A percentile compares a stretch with the other conserved stretches of the same genome.
Conservation (phyloP, 108 stramenopile species). For the Mediolabrus comicus region DNA sequence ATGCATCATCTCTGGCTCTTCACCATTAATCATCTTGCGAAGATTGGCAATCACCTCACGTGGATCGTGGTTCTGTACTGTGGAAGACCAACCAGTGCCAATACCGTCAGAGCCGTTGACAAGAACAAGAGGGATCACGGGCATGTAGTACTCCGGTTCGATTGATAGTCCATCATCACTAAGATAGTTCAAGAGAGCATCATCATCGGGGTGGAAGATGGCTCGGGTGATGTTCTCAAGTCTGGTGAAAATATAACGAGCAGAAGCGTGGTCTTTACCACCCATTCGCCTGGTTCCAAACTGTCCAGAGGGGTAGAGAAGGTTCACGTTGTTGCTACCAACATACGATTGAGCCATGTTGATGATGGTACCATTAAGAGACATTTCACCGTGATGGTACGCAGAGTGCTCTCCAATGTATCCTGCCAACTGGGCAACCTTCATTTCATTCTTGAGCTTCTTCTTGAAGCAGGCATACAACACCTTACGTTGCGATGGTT, state of each 20-base stretch:
- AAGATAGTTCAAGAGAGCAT: slow-evolving; percentile 90
- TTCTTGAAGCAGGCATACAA: slow-evolving; percentile 98
- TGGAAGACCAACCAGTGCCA: slow-evolving; percentile 96
- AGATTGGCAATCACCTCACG: slow-evolving; percentile 90
- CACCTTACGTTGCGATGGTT: slow-evolving; percentile 99
- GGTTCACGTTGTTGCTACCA: slow-evolving; percentile 98
- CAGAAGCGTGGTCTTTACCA: slow-evolving; percentile 93
- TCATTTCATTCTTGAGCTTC: slow-evolving; percentile 96
- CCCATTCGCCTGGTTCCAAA: slow-evolving; percentile 98
- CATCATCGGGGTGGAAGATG: slow-evolving; percentile 99
- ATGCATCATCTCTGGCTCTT: slow-evolving; percentile 60
- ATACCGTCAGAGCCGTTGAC: slow-evolving; percentile 95
- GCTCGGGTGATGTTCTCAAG: slow-evolving; percentile 91
- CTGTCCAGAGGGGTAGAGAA: slow-evolving; percentile 94
- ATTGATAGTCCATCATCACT: slow-evolving; percentile 96
- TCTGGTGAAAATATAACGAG: slow-evolving; percentile 99
- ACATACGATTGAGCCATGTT: slow-evolving; percentile 97
- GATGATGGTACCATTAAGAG: slow-evolving; percentile 93
- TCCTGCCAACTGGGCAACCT: slow-evolving; percentile 92
- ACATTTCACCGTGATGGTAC: slow-evolving; percentile 99
- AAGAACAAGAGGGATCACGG: slow-evolving; percentile 88
- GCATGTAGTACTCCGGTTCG: slow-evolving; percentile 96
- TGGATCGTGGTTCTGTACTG: slow-evolving; percentile 80
- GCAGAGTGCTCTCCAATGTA: slow-evolving; percentile 96
- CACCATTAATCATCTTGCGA: slow-evolving; percentile 77